Evolutionary conservation across 1,284 basidiomycete genomes (phyloP), one percentile per base, ranked within the genome.

Genomic region (Austropuccinia psidii): DNA sequence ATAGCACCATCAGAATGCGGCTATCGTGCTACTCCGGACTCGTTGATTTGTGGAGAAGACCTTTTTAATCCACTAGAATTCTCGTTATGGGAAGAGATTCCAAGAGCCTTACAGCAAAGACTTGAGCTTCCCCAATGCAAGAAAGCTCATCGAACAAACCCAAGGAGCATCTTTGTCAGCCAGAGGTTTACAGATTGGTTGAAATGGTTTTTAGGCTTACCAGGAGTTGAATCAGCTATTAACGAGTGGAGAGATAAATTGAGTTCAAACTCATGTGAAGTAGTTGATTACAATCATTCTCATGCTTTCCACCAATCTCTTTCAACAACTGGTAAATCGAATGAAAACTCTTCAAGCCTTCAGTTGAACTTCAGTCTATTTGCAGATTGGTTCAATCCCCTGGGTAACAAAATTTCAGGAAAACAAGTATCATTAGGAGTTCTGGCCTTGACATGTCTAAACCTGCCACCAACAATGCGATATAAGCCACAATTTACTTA

Each of bases 71-170:
- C 4, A n/a, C 11, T 24, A 15, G 27, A 24, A 37, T 8, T 67
- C 19, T 9, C 17, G 11, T 39, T 33, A 24, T 9, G 35, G 19
- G 13, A 31, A 17, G 21, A 17, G 0, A 21, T 55, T n/a, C 19
- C 21, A 19, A 31, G 35, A 17, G 27, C 15, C 24, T 50, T 50
- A 54, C 19, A 27, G 24, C 37, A 55, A n/a, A 47, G 2, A 17
- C 17, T 29, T 8, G 49, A 5, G 21, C 49, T 11, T 2, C 35
- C 15, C 9, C 64, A 13, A 52, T 19, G 24, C 15, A 33, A 33
- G 27, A 60, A 58, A 37, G 31, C n/a, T 35, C 31, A 58, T n/a
- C 55, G 31, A 58, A 60, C 57, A 35, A 60, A 60, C 57, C 57
- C 35, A 5, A 15, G 27, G 27, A 35, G 57, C 17, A 39, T 29